Evolutionary conservation across 257 asterid genomes (phyloP), one percentile per base, ranked within the genome.

Genomic region (Nicotiana knightiana): DNA sequence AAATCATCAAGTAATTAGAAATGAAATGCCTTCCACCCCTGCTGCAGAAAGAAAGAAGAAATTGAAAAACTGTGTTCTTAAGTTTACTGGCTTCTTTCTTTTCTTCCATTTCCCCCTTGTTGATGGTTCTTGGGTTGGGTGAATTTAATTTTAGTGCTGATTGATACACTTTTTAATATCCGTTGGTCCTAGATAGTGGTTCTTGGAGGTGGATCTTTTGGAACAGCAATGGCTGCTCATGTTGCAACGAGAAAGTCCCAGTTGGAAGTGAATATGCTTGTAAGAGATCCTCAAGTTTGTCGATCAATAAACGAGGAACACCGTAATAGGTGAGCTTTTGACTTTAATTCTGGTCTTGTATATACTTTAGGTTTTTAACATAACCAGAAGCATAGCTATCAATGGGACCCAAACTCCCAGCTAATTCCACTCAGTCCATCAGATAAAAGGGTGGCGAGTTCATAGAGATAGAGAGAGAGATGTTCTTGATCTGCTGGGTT

Each of bases 141-240:
- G 39, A 71, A 24, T 71, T 48, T 46, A 46, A 73, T 70, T 63
- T 35, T 65, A 43, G 26, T 62, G 37, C 21, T 28, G 61, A 81
- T 81, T 81, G 51, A 43, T 26, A 26, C 11, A 43, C 39, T 51
- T 11, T 83, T n/a, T 81, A 58, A 79, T 59, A 83, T 30, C 80
- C 24, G 32, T 82, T 73, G 67, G 53, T 28, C 81, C 71, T 86
- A 94, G 98, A 90, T 94, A 88, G 98, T 94, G 81, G 96, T 94
- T 85, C 93, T 94, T 46, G 98, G 98, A 81, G 98, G 98, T 87
- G 98, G 98, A 88, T 94, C 98, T 58, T 94, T 94, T 63, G 98
- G 98, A 88, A 93, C 98, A 68, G 97, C 98, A 73, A 93, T 94
- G 92, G 97, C 97, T 21, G 94, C 97, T 73, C 97, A 93, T 90